A percentile compares a stretch with the other conserved stretches of the same genome.
Evolutionary conservation across 345 rosid genomes (phyloP).

Genomic region (Euphorbia pulcherrima): DNA sequence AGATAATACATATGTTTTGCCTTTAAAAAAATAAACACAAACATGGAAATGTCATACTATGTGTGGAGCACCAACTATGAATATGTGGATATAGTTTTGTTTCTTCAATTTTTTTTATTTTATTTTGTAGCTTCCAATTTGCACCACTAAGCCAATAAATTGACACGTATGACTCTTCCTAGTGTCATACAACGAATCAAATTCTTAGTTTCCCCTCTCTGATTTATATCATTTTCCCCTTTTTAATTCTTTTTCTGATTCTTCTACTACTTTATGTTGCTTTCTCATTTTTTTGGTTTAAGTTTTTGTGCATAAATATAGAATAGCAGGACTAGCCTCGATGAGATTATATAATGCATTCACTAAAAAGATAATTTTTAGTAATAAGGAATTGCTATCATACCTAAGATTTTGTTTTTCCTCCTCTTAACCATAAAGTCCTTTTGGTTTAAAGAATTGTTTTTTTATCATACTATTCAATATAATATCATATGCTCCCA

Average conservation of each 20-base stretch:
- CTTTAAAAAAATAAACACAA: too few relatives aligned
- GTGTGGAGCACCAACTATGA: constrained; percentile 12
- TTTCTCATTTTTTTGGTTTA: neutral
- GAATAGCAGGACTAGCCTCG: neutral
- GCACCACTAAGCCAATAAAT: constrained; percentile 20
- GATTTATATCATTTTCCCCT: too few relatives aligned
- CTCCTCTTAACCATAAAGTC: neutral
- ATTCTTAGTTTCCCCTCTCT: too few relatives aligned
- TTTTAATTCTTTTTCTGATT: neutral
- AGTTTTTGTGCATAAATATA: neutral
- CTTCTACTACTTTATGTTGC: neutral
- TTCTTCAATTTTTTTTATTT: neutral
- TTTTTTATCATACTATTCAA: neutral
- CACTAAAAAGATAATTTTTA: neutral
- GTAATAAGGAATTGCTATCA: neutral
- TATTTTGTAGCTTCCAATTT: constrained; percentile 27
- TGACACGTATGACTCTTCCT: too few relatives aligned
- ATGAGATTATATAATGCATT: neutral
- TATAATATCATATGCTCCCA: neutral
- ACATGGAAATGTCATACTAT: neutral
- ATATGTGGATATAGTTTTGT: constrained; percentile 6
- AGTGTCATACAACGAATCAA: constrained; percentile 26
- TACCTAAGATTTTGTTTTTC: neutral
- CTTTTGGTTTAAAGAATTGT: neutral
- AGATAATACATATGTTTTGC: too few relatives aligned